Conservation (phyloP, 345 rosid species). For the Sonneratia alba region DNA sequence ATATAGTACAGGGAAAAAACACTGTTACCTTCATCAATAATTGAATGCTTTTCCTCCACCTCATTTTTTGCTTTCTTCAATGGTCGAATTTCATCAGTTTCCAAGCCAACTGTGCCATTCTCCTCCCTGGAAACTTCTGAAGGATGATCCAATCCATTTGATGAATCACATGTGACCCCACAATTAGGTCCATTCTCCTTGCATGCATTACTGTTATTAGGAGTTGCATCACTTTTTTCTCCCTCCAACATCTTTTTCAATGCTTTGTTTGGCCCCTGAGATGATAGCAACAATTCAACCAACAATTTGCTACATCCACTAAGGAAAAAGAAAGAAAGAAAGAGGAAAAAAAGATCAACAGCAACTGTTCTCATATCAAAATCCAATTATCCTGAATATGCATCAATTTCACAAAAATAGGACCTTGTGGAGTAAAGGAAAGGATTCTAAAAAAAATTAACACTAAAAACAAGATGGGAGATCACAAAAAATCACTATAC, state of each 20-base stretch:
- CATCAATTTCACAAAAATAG: neutral
- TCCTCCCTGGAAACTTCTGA: slow-evolving; percentile 17
- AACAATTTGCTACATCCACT: too few species aligned
- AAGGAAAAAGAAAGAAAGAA: too few species aligned
- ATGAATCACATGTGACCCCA: slow-evolving; percentile 14
- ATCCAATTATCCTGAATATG: neutral
- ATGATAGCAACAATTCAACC: neutral
- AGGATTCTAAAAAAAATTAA: neutral
- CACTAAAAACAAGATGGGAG: neutral
- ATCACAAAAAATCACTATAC: neutral
- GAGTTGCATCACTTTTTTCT: slow-evolving; percentile 24
- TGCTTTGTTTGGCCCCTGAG: slow-evolving; percentile 36
- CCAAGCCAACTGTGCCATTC: slow-evolving; percentile 22
- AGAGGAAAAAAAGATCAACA: neutral
- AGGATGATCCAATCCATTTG: slow-evolving; percentile 25
- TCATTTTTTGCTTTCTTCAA: slow-evolving; percentile 56
- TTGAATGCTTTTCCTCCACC: slow-evolving; percentile 24
- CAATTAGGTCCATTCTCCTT: slow-evolving; percentile 19
- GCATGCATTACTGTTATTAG: slow-evolving; percentile 16
- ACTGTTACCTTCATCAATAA: slow-evolving; percentile 33
- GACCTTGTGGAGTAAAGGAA: neutral
- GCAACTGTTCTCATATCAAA: neutral
- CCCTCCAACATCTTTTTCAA: slow-evolving; percentile 34
- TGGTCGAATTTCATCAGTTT: slow-evolving; percentile 43
- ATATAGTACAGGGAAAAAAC: slow-evolving; percentile 11